Evolutionary conservation across 2,329 filamentous ascomycete genomes (phyloP), one percentile per base, ranked within the genome.

Genomic region (Balansia obtecta): DNA sequence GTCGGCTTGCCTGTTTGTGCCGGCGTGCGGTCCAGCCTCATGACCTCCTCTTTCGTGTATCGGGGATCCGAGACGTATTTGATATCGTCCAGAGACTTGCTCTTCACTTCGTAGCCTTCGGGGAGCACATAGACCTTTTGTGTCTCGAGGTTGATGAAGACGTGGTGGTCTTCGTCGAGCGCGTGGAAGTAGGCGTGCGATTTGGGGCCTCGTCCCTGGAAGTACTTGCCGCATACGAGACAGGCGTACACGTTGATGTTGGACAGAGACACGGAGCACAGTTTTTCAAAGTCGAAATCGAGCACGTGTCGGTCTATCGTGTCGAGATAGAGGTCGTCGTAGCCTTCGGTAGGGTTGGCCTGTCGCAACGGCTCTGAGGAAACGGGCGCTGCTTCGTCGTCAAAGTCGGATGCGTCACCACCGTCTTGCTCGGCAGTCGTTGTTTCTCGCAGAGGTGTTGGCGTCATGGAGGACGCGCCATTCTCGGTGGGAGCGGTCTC

Each of bases 161-260:
- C 91, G 74, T 98, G 93, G 68, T 98, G 93, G 54, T 85, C 87
- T 58, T 94, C 85, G 61, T 98, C 91, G 53, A 98, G 82, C 52
- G 91, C 86, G 72, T 98, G 93, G 66, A 95, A 96, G 70, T 98
- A 98, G 60, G 93, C 93, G 68, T 96, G 86, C 48, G 91, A 96
- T 64, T 93, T 95, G 15, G 86, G 86, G 0, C 93, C 93, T 59
- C 93, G 80, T 49, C 93, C 93, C 68, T 96, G 89, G 66, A 86
- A 98, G 72, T 98, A 98, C 66, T 88, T 91, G n/a, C 93, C 93
- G 66, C 93, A 98, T 1, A 97, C 87, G 11, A 98, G 79, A 62
- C 93, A 98, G 10, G 93, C 93, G 66, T 98, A 98, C 43, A 98
- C 90, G 64, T 98, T 98, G 71, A 97, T 96, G 65, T 97, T 97